Percentiles rank a stretch among this genome's conserved stretches.
phyloP scores from a whole-genome alignment of 1,284 basidiomycete genomes.

The Anthracocystis setariae region DNA sequence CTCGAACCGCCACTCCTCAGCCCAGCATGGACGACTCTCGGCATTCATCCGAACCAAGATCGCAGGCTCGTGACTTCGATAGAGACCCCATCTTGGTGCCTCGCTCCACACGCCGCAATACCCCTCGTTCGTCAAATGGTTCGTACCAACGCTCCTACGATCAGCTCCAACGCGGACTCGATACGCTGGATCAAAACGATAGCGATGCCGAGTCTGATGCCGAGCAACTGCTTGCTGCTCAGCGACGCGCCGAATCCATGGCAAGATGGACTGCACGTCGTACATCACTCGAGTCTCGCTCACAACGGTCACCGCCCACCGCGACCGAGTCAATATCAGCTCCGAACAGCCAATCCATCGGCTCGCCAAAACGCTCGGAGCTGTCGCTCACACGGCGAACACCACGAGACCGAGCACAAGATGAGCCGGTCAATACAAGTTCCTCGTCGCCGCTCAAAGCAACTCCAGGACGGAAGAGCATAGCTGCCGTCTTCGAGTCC shows the following conservation, averaged over 20 bases:
- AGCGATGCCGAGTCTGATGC: constrained; percentile 35
- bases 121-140: constrained; percentile 13
- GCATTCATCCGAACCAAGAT: constrained; percentile 22
- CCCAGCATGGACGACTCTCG: constrained; percentile 9
- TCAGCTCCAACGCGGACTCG: constrained; percentile 30
- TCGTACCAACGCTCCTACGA: constrained; percentile 33
- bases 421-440: not conserved
- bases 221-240: constrained; percentile 17
- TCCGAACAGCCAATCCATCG: not conserved
- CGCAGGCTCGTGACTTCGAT: constrained; percentile 32
- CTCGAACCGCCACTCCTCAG: not conserved
- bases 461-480: constrained; percentile 37
- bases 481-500: constrained; percentile 47
- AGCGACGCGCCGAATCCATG: constrained; percentile 30
- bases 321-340: not conserved
- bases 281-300: not conserved
- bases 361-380: not conserved
- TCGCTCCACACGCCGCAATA: constrained; percentile 5
- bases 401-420: not conserved
- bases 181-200: constrained; percentile 20
- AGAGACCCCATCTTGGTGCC: constrained; percentile 35
- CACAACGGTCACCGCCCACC: too few relatives aligned
- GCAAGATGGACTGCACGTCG: constrained; percentile 40
- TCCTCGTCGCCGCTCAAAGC: constrained; percentile 10
- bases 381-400: not conserved